These are phyloP conservation scores for Penicillium sp. DNA, from an alignment of 2,329 filamentous ascomycete species.

Conservation along the genomic window DNA sequence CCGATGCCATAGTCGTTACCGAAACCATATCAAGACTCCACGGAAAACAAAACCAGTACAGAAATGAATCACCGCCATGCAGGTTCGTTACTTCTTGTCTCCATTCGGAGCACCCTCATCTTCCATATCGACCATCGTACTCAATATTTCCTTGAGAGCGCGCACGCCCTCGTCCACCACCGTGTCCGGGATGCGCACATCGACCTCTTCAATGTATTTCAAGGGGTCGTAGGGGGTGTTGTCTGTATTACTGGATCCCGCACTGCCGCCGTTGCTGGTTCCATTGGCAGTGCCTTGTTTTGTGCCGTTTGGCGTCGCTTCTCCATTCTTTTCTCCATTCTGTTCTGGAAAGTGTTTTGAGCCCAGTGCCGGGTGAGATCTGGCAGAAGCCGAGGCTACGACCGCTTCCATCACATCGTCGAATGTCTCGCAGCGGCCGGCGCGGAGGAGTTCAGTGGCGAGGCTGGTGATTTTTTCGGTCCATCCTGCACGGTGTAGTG, in stretches of 20 bases:
- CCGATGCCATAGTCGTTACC: slow-evolving; percentile 12
- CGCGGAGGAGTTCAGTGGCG: slow-evolving; percentile 53
- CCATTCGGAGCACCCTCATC: slow-evolving; percentile 30
- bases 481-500: slow-evolving; percentile 56
- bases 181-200: slow-evolving; percentile 47
- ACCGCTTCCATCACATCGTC: slow-evolving; percentile 53
- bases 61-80: slow-evolving; percentile 16
- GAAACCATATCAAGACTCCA: slow-evolving; percentile 17
- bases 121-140: slow-evolving; percentile 47
- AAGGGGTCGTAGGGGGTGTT: slow-evolving; percentile 16
- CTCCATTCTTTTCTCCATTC: slow-evolving; percentile 19
- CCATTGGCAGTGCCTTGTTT: slow-evolving; percentile 17
- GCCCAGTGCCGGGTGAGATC: slow-evolving; percentile 27
- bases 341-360: slow-evolving; percentile 18
- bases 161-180: slow-evolving; percentile 50
- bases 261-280: slow-evolving; percentile 21
- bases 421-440: slow-evolving; percentile 53
- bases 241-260: slow-evolving; percentile 19
- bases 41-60: neutral
- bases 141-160: slow-evolving; percentile 49
- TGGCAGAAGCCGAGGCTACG: slow-evolving; percentile 45
- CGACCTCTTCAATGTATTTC: slow-evolving; percentile 35
- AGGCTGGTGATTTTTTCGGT: slow-evolving; percentile 52
- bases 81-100: slow-evolving; percentile 22
- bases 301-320: slow-evolving; percentile 14